These are phyloP conservation scores for Phylloporus arenicola DNA, from an alignment of 768 basidiomycete genomes.

Conservation along the genomic window DNA sequence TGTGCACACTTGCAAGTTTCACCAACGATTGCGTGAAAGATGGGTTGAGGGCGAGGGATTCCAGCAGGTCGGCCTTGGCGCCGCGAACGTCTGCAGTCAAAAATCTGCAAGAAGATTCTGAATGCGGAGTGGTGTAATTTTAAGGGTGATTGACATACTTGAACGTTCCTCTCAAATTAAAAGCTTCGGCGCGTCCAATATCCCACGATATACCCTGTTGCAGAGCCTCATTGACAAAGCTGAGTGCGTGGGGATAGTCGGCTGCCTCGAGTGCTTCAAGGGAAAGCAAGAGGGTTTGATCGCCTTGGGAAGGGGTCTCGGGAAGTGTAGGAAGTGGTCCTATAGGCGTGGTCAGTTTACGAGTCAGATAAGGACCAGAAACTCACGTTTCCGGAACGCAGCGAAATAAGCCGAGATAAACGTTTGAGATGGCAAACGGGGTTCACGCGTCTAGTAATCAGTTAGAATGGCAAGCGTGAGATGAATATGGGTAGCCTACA, in stretches of 20 bases:
- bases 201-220: conserved; percentile 81
- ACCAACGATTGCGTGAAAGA: conserved; percentile 83
- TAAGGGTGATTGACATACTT: conserved; percentile 49
- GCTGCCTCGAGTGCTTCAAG: conserved; percentile 78
- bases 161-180: conserved; percentile 94
- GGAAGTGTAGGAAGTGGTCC: conserved; percentile 69
- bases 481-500: conserved; percentile 34
- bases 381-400: conserved; percentile 85
- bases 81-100: conserved; percentile 76
- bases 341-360: conserved; percentile 23
- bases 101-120: conserved; percentile 52
- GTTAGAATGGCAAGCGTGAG: not conserved
- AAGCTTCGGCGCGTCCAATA: conserved; percentile 73
- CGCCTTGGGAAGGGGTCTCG: conserved; percentile 70
- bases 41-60: conserved; percentile 63
- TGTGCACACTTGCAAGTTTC: conserved; percentile 94
- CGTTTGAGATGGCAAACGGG: conserved; percentile 79
- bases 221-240: conserved; percentile 78
- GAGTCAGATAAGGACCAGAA: not conserved
- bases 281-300: conserved; percentile 74
- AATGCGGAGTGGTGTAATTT: not conserved
- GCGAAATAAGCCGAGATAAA: conserved; percentile 96
- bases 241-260: conserved; percentile 78
- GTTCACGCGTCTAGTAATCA: conserved; percentile 52
- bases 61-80: conserved; percentile 78